Evolutionary conservation across 139 green algal genomes (phyloP).

Genomic region (Volvox reticuliferus): DNA sequence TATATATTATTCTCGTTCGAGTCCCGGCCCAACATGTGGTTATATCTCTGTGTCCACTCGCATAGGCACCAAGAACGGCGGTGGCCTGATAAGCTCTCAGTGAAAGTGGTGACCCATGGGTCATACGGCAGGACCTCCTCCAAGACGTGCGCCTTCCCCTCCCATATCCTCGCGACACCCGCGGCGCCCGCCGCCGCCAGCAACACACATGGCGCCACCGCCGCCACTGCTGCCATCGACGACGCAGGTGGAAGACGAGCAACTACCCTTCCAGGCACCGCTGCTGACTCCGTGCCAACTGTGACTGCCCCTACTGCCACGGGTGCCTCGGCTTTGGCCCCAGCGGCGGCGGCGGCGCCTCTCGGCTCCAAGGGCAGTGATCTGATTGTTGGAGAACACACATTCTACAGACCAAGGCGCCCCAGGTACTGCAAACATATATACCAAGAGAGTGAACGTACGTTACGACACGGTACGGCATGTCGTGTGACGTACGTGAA

Average conservation of each 20-base stretch:
- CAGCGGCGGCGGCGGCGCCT: neutral
- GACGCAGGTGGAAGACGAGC: neutral
- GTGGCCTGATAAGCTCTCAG: neutral
- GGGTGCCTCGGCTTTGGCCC: neutral
- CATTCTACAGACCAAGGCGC: neutral
- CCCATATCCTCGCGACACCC: neutral
- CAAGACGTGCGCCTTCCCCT: slow-evolving; percentile 9
- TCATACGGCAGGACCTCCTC: neutral
- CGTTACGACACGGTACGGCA: neutral
- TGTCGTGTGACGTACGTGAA: too few relatives aligned
- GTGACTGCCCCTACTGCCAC: neutral
- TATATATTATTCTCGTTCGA: too few relatives aligned
- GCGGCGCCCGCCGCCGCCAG: neutral
- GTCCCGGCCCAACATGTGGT: too few relatives aligned
- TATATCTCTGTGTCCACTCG: too few relatives aligned
- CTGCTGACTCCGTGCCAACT: too few relatives aligned
- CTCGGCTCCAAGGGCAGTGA: neutral
- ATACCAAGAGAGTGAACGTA: too few relatives aligned
- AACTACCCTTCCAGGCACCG: too few relatives aligned
- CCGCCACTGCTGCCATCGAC: neutral
- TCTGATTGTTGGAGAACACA: slow-evolving; percentile 25
- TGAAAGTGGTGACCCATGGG: slow-evolving; percentile 29
- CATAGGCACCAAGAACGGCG: slow-evolving; percentile 21
- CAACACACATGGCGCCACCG: too few relatives aligned
- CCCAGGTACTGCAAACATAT: neutral